Percentiles rank a stretch among this genome's conserved stretches.
phyloP scores from a whole-genome alignment of 129 eudicot genomes.

The Pseudognaphalium luteoalbum region DNA sequence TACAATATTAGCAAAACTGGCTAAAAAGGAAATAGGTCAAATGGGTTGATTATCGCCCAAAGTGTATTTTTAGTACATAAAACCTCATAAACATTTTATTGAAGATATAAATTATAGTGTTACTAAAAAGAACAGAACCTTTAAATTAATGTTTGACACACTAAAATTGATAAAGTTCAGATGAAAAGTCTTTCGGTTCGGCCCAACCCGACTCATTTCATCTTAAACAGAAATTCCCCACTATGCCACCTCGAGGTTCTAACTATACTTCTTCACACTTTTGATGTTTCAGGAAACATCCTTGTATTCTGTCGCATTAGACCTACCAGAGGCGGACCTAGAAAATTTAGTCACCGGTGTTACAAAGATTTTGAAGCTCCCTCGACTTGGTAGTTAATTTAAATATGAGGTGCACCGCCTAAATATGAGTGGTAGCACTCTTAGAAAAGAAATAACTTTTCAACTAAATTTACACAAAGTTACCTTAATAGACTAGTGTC shows the following conservation, averaged over 20 bases:
- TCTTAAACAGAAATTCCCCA: neutral
- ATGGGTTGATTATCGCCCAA: neutral
- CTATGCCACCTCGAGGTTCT: neutral
- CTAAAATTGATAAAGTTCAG: neutral
- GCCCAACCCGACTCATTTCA: neutral
- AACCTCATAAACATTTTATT: neutral
- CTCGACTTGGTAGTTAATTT: too few species aligned
- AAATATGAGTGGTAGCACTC: too few species aligned
- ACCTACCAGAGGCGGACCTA: too few species aligned
- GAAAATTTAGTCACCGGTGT: too few species aligned
- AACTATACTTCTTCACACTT: slow-evolving; percentile 9
- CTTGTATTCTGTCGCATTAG: slow-evolving; percentile 75
- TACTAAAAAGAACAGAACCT: neutral
- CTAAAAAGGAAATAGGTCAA: neutral
- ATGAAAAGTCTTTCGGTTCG: neutral
- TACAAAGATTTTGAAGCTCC: too few species aligned
- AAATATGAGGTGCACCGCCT: too few species aligned
- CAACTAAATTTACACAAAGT: too few species aligned
- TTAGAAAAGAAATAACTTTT: too few species aligned
- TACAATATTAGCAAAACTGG: neutral
- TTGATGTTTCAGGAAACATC: slow-evolving; percentile 51
- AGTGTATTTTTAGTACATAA: neutral
- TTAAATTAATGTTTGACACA: neutral
- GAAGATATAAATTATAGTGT: too few species aligned
- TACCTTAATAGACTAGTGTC: too few species aligned